Base-by-base conservation (phyloP, 208 protist species). In the Acanthamoeba lenticulata region DNA sequence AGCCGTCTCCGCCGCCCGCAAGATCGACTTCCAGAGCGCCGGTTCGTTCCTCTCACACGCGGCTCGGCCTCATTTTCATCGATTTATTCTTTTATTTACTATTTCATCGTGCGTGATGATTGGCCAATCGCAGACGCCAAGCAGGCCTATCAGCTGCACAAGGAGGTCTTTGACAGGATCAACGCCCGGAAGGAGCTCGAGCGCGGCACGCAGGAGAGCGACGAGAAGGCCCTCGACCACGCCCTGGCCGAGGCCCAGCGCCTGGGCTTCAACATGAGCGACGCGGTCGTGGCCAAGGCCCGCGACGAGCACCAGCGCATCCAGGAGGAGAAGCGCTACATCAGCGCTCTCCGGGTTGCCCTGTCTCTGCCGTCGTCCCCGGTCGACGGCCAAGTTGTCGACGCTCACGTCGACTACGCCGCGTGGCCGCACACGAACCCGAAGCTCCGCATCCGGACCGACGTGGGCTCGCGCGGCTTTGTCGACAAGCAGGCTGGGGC, bases 111-210 rank as follows among this genome's bases (percentile, higher is more conserved):
- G 52, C 17, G 3, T 21, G 17, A 60, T 27, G 17, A 32, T 2
- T n/a, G 2, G 32, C 3, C 57, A 65, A n/a, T 6, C 27, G 57
- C 67, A 77, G 67, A 77, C 4, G 67, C 67, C 29, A 77, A 1
- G 67, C 67, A 77, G 34, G 67, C 67, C 9, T 77, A 77, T 77
- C 67, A 77, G 67, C 67, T 77, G 4, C 67, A 77, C 67, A 77
- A 77, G 67, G 67, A 77, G 38, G 67, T 77, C 15, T 77, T 45
- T 27, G 67, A 77, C 36, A n/a, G 67, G 21, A 77, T 77, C 67
- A 77, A 77, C 38, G 32, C 67, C 67, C 36, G 32, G 38, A 77
- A 77, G 67, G 67, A 77, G 29, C 67, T 77, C 5, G 67, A 77
- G 67, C 67, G 67, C 29, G 67, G 67, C 67, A 77, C 67, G 38